Conservation (phyloP, 169 alveolate genomes). For the Miamiensis avidus region DNA sequence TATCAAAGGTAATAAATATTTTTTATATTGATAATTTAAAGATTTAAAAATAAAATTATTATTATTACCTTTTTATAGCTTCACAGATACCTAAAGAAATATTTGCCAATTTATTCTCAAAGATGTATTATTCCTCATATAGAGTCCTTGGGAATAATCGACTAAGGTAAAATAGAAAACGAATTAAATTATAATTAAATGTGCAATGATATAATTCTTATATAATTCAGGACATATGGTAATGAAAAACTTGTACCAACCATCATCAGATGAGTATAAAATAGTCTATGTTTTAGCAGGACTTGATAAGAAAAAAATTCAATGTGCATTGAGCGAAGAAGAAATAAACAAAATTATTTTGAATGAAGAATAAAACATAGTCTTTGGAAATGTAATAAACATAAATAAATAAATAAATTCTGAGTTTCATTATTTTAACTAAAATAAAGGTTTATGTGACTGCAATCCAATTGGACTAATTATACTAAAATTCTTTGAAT, state of each 20-base stretch:
- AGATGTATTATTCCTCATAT: conserved; percentile 11
- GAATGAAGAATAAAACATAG: conserved; percentile 10
- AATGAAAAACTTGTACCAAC: neutral
- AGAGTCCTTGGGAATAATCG: neutral
- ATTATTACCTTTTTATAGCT: neutral
- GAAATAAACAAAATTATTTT: conserved; percentile 5
- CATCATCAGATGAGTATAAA: conserved; percentile 7
- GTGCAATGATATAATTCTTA: neutral
- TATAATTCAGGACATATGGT: conserved; percentile 6
- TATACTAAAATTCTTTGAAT: conserved; percentile 24
- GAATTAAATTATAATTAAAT: too few relatives aligned
- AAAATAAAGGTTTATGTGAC: conserved; percentile 11
- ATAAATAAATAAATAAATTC: neutral
- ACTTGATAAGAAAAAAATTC: conserved; percentile 8
- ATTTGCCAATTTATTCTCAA: conserved; percentile 11
- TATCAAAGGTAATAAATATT: conserved; percentile 6
- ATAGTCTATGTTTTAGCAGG: conserved; percentile 4
- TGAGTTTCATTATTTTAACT: neutral
- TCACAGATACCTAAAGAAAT: conserved; percentile 20
- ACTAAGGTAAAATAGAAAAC: neutral
- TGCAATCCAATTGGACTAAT: neutral
- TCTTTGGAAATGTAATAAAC: conserved; percentile 9
- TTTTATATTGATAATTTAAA: neutral
- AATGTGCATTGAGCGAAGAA: neutral
- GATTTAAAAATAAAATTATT: neutral